Base-by-base conservation (phyloP, 805 yeast genomes). In the Kodamaea laetipori region DNA sequence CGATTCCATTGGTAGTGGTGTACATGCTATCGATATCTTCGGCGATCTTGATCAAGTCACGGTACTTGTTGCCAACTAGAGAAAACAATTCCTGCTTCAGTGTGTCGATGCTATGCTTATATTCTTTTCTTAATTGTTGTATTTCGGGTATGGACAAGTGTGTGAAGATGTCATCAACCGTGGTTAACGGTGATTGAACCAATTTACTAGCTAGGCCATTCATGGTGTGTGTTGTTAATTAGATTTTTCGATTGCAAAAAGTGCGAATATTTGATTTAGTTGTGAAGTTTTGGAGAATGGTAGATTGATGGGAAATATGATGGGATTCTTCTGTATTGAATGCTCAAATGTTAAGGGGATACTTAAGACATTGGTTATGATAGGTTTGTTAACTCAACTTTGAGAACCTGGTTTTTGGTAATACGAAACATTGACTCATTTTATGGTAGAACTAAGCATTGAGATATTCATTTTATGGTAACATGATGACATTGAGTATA, bases 21-120 rank as follows among this genome's bases (percentile, higher is more conserved):
- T 60, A 57, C 65, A 68, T 67, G 8, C 45, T 51, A 26, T 63
- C 66, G 19, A 71, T 69, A 42, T 67, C 72, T 45, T 70, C 74
- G n/a, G 75, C 72, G 10, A 71, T 69, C 35, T 62, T 58, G 36
- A 71, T 69, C 53, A 71, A 60, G 52, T 70, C 74, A 36, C 76
- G 54, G 55, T 71, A 71, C 41, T 71, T 71, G 23, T 48, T 50
- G 5, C 74, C 71, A 15, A 71, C 76, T 37, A 71, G 56, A 4
- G 50, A 42, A 44, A 70, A 74, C 11, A 71, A 52, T 32, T 69
- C 65, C 8, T 51, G 26, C 44, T 62, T 63, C 44, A 73, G 67
- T 10, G 48, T 37, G 4, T 45, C 47, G n/a, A 62, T 64, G 23
- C 54, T 55, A 6, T 44, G 46, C 26, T 57, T 53, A 46, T 68